These are phyloP conservation scores for Exophiala xenobiotica DNA, from an alignment of 2,329 filamentous ascomycete species.

Conservation along the genomic window DNA sequence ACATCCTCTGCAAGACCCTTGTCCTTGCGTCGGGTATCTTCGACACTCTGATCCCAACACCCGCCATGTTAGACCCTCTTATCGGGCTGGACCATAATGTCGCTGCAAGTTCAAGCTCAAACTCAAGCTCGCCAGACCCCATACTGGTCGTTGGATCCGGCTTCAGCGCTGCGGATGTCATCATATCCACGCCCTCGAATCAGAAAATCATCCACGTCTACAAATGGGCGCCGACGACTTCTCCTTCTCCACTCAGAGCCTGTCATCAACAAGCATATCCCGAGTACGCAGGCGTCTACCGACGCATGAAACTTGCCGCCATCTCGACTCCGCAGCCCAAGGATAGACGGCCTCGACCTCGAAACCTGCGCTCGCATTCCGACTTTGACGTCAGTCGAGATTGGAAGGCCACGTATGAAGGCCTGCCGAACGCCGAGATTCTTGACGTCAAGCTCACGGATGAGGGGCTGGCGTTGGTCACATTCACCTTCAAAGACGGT, in stretches of 20 bases:
- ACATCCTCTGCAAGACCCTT: conserved; percentile 55
- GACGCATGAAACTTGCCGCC: conserved; percentile 58
- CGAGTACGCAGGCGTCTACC: conserved; percentile 61
- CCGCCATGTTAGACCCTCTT: conserved; percentile 50
- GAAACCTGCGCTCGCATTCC: conserved; percentile 34
- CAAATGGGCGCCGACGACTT: conserved; percentile 57
- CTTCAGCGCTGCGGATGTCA: conserved; percentile 62
- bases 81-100: conserved; percentile 33
- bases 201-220: conserved; percentile 60
- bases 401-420: conserved; percentile 55
- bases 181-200: conserved; percentile 53
- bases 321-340: conserved; percentile 27
- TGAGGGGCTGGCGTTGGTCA: conserved; percentile 39
- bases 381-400: conserved; percentile 49
- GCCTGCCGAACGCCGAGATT: conserved; percentile 55
- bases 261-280: conserved; percentile 63
- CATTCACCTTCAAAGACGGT: conserved; percentile 46
- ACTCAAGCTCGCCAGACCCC: conserved; percentile 39
- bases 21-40: conserved; percentile 62
- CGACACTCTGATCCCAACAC: conserved; percentile 53
- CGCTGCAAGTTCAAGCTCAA: background rate
- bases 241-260: conserved; percentile 56
- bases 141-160: conserved; percentile 61
- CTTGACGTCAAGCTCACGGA: conserved; percentile 37
- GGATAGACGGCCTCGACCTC: conserved; percentile 34